Conservation (phyloP, 2,329 filamentous ascomycete genomes). For the Nothophoma quercina region DNA sequence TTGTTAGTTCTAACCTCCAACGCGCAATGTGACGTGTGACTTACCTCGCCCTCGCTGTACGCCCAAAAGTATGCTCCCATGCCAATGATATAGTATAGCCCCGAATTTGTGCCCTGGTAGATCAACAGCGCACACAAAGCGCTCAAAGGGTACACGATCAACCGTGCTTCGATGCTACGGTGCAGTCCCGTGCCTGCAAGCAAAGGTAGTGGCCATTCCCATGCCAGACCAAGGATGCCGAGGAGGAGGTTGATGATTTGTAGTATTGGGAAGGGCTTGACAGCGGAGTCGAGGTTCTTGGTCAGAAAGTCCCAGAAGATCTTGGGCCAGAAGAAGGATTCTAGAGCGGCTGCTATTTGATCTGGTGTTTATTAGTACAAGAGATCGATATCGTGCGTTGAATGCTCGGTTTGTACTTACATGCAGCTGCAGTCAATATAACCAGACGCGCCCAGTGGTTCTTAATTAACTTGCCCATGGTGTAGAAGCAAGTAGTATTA, state of each 20-base stretch:
- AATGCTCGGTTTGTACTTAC: conserved; percentile 58
- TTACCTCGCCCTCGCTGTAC: conserved; percentile 94
- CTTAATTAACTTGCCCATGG: conserved; percentile 98
- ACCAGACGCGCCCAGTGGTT: conserved; percentile 98
- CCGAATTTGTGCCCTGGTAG: conserved; percentile 92
- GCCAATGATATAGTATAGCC: conserved; percentile 88
- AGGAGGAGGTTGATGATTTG: conserved; percentile 90
- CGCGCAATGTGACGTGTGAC: conserved; percentile 51
- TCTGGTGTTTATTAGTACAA: conserved; percentile 60
- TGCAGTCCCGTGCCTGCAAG: conserved; percentile 81
- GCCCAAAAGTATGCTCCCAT: conserved; percentile 94
- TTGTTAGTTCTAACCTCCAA: too few relatives aligned
- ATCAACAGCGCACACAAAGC: conserved; percentile 77
- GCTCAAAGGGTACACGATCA: conserved; percentile 82
- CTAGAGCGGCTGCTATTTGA: conserved; percentile 82
- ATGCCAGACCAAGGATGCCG: conserved; percentile 78
- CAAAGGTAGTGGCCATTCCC: conserved; percentile 85
- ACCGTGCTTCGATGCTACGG: conserved; percentile 83
- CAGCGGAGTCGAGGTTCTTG: conserved; percentile 83
- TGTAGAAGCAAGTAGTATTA: conserved; percentile 19
- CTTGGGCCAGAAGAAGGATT: conserved; percentile 98
- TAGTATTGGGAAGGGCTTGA: conserved; percentile 86
- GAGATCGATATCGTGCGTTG: background rate
- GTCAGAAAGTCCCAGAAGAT: conserved; percentile 98
- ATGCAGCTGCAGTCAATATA: conserved; percentile 80